Evolutionary conservation across 805 yeast species (phyloP), one percentile per base, ranked within the genome.

Genomic region (Brettanomyces anomalus): DNA sequence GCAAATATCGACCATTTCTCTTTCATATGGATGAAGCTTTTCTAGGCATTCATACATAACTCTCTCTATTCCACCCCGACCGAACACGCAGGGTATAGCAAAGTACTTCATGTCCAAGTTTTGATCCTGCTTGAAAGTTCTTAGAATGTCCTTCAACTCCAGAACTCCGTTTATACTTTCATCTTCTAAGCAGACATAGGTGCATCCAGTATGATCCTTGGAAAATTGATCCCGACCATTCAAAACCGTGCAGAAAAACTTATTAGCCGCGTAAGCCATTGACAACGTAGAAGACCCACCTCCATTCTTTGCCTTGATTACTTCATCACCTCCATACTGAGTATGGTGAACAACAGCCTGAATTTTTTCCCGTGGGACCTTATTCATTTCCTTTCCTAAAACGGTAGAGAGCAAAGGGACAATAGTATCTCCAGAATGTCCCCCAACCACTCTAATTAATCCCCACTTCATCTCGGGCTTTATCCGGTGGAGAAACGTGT

Each of bases 311-410:
- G 95, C 95, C 70, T 85, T 74, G 56, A 86, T 95, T 53, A 86
- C 95, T 74, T 86, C 96, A 62, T 86, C 96, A 71, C 96, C 96
- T 68, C 95, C 96, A 60, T 84, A 86, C 72, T 86, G 96, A 65
- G 87, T 84, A 69, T 95, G 82, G 74, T 85, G 77, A 61, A 84
- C 73, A 57, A 86, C 74, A 30, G 72, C 68, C 45, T 77, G 83
- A 60, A 41, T 36, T 61, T 57, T 58, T 43, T 61, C 68, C 56
- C 55, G 57, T 53, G 58, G 58, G 45, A 56, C 65, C 47, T 43
- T 47, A 40, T 36, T 43, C 49, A 51, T 51, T 42, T 46, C 50
- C 46, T 50, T 50, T 8, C 58, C 67, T 43, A 57, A 59, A 56
- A 55, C 57, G 19, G 60, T 54, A 33, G 88, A 74, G 61, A 81